These are phyloP conservation scores for Glycyrrhiza uralensis DNA, from an alignment of 306 rosid genomes.

Conservation along the genomic window DNA sequence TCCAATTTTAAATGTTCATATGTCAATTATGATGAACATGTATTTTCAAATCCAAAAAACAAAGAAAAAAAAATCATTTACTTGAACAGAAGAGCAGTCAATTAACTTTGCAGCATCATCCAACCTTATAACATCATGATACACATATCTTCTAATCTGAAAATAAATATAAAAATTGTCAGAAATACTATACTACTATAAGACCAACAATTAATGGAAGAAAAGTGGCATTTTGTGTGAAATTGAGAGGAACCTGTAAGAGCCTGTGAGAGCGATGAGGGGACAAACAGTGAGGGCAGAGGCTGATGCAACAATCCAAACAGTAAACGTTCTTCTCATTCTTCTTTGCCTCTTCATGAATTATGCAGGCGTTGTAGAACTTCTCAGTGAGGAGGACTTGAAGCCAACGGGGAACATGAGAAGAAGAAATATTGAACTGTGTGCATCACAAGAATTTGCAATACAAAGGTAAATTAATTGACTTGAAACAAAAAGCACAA, in stretches of 20 bases:
- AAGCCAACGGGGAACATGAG: slow-evolving; percentile 74
- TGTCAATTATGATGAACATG: no score
- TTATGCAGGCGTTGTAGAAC: slow-evolving; percentile 88
- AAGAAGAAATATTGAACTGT: slow-evolving; percentile 36
- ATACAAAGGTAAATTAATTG: not conserved
- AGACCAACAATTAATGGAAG: not conserved
- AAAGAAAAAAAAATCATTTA: slow-evolving; percentile 8
- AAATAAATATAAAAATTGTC: not conserved
- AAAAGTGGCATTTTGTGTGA: not conserved
- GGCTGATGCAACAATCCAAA: slow-evolving; percentile 81
- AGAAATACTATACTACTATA: no score
- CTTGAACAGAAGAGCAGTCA: slow-evolving; percentile 82
- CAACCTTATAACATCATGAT: slow-evolving; percentile 68
- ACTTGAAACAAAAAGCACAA: not conserved
- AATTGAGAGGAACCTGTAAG: slow-evolving; percentile 53
- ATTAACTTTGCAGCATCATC: slow-evolving; percentile 76
- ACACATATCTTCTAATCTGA: slow-evolving; percentile 89
- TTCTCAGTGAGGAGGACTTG: slow-evolving; percentile 67
- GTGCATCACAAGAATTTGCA: not conserved
- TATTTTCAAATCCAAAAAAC: not conserved
- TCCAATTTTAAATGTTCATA: no score
- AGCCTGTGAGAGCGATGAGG: slow-evolving; percentile 83
- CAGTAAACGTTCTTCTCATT: slow-evolving; percentile 90
- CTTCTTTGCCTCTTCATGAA: slow-evolving; percentile 80
- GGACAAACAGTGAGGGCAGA: slow-evolving; percentile 82